These are phyloP conservation scores for Neckera pumila DNA, from an alignment of 225 moss, liverwort and hornwort species.

Conservation along the genomic window DNA sequence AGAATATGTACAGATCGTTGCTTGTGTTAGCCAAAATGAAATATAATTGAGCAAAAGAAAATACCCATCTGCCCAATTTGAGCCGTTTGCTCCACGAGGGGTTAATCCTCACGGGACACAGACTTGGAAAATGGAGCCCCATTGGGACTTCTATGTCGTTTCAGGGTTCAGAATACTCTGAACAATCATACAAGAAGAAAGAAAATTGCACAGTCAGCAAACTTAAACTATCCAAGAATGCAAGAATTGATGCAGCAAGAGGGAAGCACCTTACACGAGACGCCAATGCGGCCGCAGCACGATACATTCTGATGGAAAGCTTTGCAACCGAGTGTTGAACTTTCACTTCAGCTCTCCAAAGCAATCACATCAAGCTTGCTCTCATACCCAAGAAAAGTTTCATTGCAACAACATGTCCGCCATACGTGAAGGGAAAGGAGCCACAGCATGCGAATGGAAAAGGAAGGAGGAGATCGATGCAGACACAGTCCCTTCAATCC, in stretches of 20 bases:
- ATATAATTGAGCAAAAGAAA: not conserved
- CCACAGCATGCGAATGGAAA: not conserved
- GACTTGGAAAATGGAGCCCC: not conserved
- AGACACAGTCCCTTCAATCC: not conserved
- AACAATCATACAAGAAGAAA: not conserved
- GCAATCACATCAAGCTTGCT: not conserved
- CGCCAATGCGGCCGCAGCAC: constrained; percentile 18
- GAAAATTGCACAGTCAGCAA: not conserved
- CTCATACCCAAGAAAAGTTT: not conserved
- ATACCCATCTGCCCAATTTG: too few relatives aligned
- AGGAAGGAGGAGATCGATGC: not conserved
- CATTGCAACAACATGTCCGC: not conserved
- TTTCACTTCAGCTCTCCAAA: not conserved
- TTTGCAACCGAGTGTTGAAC: not conserved
- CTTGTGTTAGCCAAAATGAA: not conserved
- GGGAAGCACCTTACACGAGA: constrained; percentile 23
- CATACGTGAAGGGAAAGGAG: not conserved
- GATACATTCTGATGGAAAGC: constrained; percentile 10
- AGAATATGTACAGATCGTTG: not conserved
- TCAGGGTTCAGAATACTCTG: not conserved
- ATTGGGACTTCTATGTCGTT: not conserved
- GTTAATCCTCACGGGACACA: too few relatives aligned
- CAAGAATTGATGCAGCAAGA: not conserved
- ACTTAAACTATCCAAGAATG: not conserved
- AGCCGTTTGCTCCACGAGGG: too few relatives aligned